A percentile compares a stretch with the other conserved stretches of the same genome.
Conservation (phyloP, 441 rosid species). For the Populus trichocarpa region DNA sequence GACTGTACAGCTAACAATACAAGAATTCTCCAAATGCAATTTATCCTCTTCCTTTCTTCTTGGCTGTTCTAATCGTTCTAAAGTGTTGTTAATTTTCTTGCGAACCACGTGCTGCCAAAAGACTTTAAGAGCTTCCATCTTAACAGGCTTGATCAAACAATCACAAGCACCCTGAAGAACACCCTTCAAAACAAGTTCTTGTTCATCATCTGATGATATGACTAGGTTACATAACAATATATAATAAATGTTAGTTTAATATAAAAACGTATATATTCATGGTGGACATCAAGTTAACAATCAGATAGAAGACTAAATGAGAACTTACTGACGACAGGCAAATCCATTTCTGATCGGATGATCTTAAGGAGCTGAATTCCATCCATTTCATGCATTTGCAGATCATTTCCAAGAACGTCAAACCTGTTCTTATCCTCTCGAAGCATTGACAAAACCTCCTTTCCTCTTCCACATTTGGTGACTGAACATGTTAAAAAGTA, state of each 20-base stretch:
- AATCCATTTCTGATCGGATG: constrained; percentile 14
- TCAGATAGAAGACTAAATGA: background rate
- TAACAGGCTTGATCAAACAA: constrained; percentile 30
- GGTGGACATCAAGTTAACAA: background rate
- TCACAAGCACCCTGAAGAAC: constrained; percentile 33
- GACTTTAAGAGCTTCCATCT: constrained; percentile 19
- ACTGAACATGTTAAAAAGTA: constrained; percentile 17
- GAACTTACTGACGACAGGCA: constrained; percentile 38
- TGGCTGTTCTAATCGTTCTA: constrained; percentile 1
- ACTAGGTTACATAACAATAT: constrained; percentile 8
- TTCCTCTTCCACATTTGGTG: constrained; percentile 21
- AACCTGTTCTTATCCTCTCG: constrained; percentile 24
- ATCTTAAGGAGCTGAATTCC: constrained; percentile 31
- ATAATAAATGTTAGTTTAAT: background rate
- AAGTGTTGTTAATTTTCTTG: background rate
- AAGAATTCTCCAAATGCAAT: background rate
- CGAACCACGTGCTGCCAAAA: constrained; percentile 44
- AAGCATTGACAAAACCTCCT: constrained; percentile 29
- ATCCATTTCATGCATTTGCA: constrained; percentile 37
- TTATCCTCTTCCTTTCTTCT: background rate
- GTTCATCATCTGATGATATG: constrained; percentile 28
- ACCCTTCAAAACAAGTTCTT: constrained; percentile 17
- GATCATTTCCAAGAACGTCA: constrained; percentile 29
- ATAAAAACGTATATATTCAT: background rate
- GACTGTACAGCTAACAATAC: background rate